Base-by-base conservation (phyloP, 1,284 basidiomycete species). In the Austroboletus niveus region DNA sequence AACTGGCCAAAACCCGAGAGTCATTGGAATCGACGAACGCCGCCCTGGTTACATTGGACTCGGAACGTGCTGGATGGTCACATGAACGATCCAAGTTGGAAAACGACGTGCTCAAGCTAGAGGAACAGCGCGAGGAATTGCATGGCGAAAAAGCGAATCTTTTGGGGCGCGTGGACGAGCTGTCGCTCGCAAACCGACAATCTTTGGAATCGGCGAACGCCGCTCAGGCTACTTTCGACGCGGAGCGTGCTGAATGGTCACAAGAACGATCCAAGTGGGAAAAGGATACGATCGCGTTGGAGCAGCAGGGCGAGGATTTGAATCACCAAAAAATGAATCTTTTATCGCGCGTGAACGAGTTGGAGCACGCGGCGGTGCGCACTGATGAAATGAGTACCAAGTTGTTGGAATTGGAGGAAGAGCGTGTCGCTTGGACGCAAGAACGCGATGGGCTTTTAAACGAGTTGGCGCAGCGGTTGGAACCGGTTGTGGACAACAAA, bases 211-310 rank as follows among this genome's bases (percentile, higher is more conserved):
- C 59, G 17, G 58, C 52, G 0, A 47, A 12, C 0, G 46, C 55
- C 1, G 55, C 53, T 8, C 57, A 38, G 24, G 55, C 39, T 11
- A 51, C 64, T 31, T 57, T 60, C 56, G 64, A 69, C 12, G 53
- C 52, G 9, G 68, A 69, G n/a, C 68, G 61, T 12, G 53, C 48
- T 12, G 51, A 56, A 31, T 69, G 65, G 67, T 8, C 47, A 2
- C 46, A 55, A 31, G 65, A 66, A 40, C 62, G 65, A 39, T 45
- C 53, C 47, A 55, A 58, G 42, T 58, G 63, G 66, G 61, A 56
- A 34, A 44, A 11, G 2, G 62, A 65, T 5, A 1, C n/a, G 12
- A 40, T 46, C 8, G 9, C 17, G 2, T 63, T 60, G 61, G 52
- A 63, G 24, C 34, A 32, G 15, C 53, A 57, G 11, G 47, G 49